Conservation (phyloP, 2,329 filamentous ascomycete species). For the Magnaporthales sp. region DNA sequence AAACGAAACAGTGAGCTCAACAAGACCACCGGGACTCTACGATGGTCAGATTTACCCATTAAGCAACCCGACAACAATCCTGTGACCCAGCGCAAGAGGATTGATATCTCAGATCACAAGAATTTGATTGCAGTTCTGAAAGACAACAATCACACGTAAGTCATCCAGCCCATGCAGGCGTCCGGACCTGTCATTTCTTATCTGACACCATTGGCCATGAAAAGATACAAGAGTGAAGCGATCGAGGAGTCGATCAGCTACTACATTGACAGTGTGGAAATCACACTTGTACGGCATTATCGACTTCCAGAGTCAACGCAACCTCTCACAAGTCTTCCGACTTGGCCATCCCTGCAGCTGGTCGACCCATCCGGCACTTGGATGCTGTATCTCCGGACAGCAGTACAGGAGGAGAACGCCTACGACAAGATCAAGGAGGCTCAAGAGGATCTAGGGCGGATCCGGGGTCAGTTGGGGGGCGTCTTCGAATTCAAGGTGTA, state of each 20-base stretch:
- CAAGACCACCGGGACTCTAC: constrained; percentile 35
- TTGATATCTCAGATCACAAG: constrained; percentile 45
- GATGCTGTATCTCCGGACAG: constrained; percentile 45
- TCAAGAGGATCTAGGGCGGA: constrained; percentile 38
- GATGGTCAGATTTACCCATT: constrained; percentile 49
- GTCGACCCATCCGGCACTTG: constrained; percentile 41
- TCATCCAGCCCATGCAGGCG: background rate
- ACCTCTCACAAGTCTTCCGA: constrained; percentile 30
- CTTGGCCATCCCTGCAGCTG: constrained; percentile 34
- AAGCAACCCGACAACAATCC: constrained; percentile 43
- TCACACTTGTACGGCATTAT: constrained; percentile 40
- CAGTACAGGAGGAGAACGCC: constrained; percentile 47
- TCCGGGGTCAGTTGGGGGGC: constrained; percentile 38
- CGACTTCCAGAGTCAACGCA: constrained; percentile 22
- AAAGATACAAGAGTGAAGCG: constrained; percentile 42
- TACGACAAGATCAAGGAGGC: constrained; percentile 49
- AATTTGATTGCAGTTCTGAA: constrained; percentile 37
- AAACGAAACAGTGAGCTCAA: constrained; percentile 23
- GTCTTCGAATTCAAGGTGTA: constrained; percentile 42
- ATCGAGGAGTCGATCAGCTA: constrained; percentile 46
- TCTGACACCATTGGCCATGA: background rate
- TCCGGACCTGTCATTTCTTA: background rate
- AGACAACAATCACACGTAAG: constrained; percentile 45
- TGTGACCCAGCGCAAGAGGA: constrained; percentile 43
- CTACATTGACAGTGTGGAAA: constrained; percentile 46